Base-by-base conservation (phyloP, 202 grass and related monocot species). In the Sporobolus alterniflorus region DNA sequence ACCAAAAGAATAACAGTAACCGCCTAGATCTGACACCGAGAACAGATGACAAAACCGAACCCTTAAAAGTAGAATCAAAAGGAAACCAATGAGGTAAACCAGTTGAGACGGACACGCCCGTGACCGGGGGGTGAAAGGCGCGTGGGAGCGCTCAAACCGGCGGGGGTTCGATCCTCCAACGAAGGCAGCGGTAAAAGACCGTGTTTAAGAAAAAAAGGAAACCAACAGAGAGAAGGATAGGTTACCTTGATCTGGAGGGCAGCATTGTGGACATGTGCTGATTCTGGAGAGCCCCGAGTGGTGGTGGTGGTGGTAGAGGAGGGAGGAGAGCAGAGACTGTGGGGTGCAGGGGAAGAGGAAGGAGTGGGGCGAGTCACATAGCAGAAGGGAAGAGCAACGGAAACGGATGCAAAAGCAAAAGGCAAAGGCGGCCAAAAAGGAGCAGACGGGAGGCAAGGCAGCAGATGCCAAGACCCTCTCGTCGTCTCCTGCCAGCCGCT, bases 181-280 rank as follows among this genome's bases (percentile, higher is more conserved):
- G n/a, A n/a, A n/a, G n/a, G n/a, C n/a, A n/a, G n/a, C n/a, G n/a
- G n/a, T n/a, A n/a, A n/a, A n/a, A n/a, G n/a, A n/a, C n/a, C n/a
- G n/a, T n/a, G n/a, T n/a, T n/a, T n/a, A 41, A 3, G 4, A 48
- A 49, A 8, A 18, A 0, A 6, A 51, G 0, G 47, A 10, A 4
- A 5, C 28, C 40, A 22, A 57, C 14, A 54, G 41, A 66, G 32
- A 25, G 44, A 66, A 17, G 0, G 2, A 49, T 73, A 6, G 9
- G 6, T 9, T 26, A 96, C 94, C 89, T 96, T 28, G 94, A 81
- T 89, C 81, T 96, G 68, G 88, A 93, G 59, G 94, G 85, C 85
- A 88, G 79, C 94, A 91, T 96, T 87, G 94, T 66, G 80, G 90
- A 87, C 83, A 80, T 70, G 22, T n/a, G 48, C 17, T 36, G 42